A percentile compares a stretch with the other conserved stretches of the same genome.
phyloP scores from a whole-genome alignment of 2,329 filamentous ascomycete genomes.

The Paecilomyces sp. region DNA sequence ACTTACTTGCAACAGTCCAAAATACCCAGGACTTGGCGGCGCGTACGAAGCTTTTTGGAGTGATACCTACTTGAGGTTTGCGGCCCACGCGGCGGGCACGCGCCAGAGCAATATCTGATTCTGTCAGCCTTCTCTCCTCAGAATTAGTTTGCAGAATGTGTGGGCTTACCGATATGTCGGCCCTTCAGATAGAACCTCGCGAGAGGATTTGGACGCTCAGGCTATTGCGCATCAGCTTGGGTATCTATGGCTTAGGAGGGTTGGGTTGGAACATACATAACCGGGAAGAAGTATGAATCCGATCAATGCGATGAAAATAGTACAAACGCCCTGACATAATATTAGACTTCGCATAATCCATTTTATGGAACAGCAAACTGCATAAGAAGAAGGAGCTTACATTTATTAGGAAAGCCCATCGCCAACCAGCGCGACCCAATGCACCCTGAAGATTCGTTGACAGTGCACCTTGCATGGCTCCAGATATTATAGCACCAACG shows the following conservation, averaged over 20 bases:
- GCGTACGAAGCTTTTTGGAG: neutral
- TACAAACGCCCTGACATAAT: neutral
- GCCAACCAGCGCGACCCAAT: conserved; percentile 4
- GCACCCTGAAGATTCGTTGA: conserved; percentile 5
- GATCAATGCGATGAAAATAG: neutral
- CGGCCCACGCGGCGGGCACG: neutral
- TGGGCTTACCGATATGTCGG: neutral
- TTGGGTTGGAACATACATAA: neutral
- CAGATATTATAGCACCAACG: conserved; percentile 4
- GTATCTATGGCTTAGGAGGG: neutral
- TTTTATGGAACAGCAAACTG: neutral
- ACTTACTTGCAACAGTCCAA: neutral
- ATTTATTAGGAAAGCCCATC: conserved; percentile 6
- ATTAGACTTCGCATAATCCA: neutral
- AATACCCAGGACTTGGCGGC: neutral
- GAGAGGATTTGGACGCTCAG: conserved; percentile 7
- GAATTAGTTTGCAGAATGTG: neutral
- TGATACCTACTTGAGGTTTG: neutral
- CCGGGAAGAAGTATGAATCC: neutral
- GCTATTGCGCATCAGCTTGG: conserved; percentile 7
- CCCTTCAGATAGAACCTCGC: neutral
- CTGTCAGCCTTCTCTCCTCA: neutral
- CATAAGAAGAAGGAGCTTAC: conserved; percentile 8
- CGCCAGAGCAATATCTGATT: neutral
- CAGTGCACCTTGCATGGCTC: conserved; percentile 5